These are phyloP conservation scores for Polytrichum formosum DNA, from an alignment of 225 moss, liverwort and hornwort genomes.

Conservation along the genomic window DNA sequence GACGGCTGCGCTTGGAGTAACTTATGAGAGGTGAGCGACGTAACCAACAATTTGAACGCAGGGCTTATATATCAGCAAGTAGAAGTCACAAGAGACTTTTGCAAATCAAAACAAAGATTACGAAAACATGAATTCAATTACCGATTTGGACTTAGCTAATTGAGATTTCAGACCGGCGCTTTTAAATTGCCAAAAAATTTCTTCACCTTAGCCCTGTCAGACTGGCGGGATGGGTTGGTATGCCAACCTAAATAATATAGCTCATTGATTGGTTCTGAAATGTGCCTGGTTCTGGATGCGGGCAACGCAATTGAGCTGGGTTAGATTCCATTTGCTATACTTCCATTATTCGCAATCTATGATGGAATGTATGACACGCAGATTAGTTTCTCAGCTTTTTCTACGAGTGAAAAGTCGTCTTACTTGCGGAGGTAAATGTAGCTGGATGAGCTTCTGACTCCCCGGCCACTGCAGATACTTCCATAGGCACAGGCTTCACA, in stretches of 20 bases:
- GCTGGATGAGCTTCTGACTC: slow-evolving; percentile 5
- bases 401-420: not conserved
- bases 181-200: no score
- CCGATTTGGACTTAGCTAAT: no score
- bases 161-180: no score
- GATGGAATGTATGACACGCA: not conserved
- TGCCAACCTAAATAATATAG: no score
- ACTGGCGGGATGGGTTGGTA: no score
- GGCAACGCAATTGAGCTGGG: not conserved
- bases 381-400: not conserved
- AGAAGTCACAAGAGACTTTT: not conserved
- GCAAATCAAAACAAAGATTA: no score
- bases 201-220: no score
- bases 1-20: not conserved
- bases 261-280: no score
- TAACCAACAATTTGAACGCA: not conserved
- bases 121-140: no score
- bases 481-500: slow-evolving; percentile 9
- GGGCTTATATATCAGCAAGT: not conserved
- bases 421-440: slow-evolving; percentile 9
- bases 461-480: not conserved
- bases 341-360: not conserved
- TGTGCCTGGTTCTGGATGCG: not conserved
- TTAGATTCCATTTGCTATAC: not conserved
- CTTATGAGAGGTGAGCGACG: not conserved